Percentiles rank a stretch among this genome's conserved stretches.
Evolutionary conservation across 2,329 filamentous ascomycete genomes (phyloP).

Genomic region (Talaromyces islandicus): DNA sequence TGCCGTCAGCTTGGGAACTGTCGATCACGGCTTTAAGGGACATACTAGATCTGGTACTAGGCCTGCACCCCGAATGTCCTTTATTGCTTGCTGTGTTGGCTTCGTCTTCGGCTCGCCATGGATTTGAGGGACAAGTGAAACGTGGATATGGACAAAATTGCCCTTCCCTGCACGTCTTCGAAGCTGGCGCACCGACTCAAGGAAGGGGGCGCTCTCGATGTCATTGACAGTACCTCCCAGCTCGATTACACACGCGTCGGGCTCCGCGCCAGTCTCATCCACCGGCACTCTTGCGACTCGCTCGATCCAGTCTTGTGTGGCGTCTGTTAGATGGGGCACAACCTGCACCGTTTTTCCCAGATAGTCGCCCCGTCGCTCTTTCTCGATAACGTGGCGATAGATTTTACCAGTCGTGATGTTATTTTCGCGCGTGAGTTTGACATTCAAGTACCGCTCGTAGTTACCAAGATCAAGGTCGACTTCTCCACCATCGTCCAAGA

Average conservation of each 20-base stretch:
- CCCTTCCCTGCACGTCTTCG: constrained; percentile 62
- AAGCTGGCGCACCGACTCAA: constrained; percentile 77
- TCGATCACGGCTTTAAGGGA: not conserved
- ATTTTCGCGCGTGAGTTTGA: constrained; percentile 75
- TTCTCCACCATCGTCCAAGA: constrained; percentile 76
- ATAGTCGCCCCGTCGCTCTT: constrained; percentile 20
- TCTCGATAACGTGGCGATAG: constrained; percentile 80
- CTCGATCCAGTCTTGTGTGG: constrained; percentile 89
- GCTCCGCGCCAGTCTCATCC: constrained; percentile 73
- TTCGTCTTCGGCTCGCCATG: constrained; percentile 86
- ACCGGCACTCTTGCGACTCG: constrained; percentile 79
- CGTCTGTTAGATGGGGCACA: constrained; percentile 86
- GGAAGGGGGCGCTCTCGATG: constrained; percentile 78
- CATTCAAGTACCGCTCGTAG: constrained; percentile 75
- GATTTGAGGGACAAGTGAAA: constrained; percentile 74
- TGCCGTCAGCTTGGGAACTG: not conserved
- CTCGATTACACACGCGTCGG: constrained; percentile 77
- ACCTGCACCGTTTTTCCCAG: constrained; percentile 9
- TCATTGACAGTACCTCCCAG: constrained; percentile 48
- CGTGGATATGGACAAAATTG: constrained; percentile 79
- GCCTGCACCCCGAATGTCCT: constrained; percentile 56
- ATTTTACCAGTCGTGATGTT: constrained; percentile 99
- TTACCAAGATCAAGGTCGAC: constrained; percentile 70
- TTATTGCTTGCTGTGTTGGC: constrained; percentile 87
- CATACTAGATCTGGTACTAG: constrained; percentile 11